Percentiles rank a stretch among this genome's conserved stretches.
phyloP scores from a whole-genome alignment of 2,329 filamentous ascomycete species.

The Penicillium sp. region DNA sequence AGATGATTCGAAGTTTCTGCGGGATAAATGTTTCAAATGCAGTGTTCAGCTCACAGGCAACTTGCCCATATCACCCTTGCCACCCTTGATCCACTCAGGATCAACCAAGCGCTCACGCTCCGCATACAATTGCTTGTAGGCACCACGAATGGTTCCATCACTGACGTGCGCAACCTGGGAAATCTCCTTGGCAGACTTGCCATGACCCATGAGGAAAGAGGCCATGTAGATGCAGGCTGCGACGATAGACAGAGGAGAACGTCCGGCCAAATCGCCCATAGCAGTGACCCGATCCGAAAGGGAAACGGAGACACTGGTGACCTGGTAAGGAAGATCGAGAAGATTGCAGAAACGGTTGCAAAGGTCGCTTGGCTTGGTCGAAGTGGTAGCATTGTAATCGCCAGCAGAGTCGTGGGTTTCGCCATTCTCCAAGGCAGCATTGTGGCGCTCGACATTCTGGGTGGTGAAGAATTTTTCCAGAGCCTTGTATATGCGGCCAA shows the following conservation, averaged over 20 bases:
- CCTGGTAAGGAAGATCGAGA: slow-evolving; percentile 70
- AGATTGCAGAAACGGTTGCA: slow-evolving; percentile 87
- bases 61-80: slow-evolving; percentile 67
- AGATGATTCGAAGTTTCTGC: neutral
- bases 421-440: slow-evolving; percentile 52
- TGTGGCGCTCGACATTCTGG: slow-evolving; percentile 61
- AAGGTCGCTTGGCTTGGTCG: slow-evolving; percentile 78
- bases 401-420: slow-evolving; percentile 52
- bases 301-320: slow-evolving; percentile 75
- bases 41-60: slow-evolving; percentile 56
- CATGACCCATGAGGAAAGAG: slow-evolving; percentile 77
- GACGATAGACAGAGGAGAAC: slow-evolving; percentile 89
- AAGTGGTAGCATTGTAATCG: slow-evolving; percentile 68
- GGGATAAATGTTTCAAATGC: neutral
- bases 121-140: slow-evolving; percentile 83
- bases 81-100: slow-evolving; percentile 70
- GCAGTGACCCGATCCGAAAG: slow-evolving; percentile 75
- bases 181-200: slow-evolving; percentile 81
- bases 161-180: slow-evolving; percentile 82
- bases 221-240: slow-evolving; percentile 97
- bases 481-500: slow-evolving; percentile 90
- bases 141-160: slow-evolving; percentile 93
- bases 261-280: slow-evolving; percentile 80
- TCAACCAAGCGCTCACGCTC: slow-evolving; percentile 73
- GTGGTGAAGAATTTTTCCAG: slow-evolving; percentile 84